A percentile compares a stretch with the other conserved stretches of the same genome.
phyloP scores from a whole-genome alignment of 164 flowering plant genomes.

The Platanus orientalis region DNA sequence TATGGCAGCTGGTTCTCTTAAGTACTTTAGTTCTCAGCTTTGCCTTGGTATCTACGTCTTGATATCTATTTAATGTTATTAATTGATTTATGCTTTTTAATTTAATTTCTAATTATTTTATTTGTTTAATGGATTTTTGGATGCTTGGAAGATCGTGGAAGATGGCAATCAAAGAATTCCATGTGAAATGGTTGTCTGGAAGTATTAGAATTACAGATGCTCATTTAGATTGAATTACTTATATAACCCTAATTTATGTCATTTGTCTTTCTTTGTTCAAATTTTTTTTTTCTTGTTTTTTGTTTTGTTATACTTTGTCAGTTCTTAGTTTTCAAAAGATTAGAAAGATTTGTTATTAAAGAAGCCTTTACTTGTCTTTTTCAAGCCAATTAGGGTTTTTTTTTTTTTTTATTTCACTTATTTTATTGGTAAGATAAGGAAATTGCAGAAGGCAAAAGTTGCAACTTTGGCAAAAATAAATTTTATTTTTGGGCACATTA shows the following conservation, averaged over 20 bases:
- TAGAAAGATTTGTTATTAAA: too few species aligned
- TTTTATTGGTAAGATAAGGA: too few species aligned
- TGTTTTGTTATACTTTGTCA: too few species aligned
- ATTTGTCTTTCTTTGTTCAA: background rate
- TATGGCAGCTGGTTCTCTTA: constrained; percentile 2
- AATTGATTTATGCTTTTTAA: background rate
- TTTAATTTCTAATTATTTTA: background rate
- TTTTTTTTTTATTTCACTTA: too few species aligned
- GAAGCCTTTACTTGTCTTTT: too few species aligned
- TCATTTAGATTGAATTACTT: background rate
- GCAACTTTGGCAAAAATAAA: too few species aligned
- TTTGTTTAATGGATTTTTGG: constrained; percentile 22
- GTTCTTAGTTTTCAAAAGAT: too few species aligned
- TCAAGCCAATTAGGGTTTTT: too few species aligned
- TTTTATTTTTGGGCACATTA: too few species aligned
- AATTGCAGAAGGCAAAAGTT: too few species aligned
- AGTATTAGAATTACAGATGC: background rate
- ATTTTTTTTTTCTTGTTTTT: background rate
- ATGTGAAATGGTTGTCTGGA: constrained; percentile 28
- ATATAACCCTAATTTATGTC: background rate
- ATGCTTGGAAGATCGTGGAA: constrained; percentile 38
- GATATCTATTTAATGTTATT: constrained; percentile 7
- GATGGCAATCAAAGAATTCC: constrained; percentile 34
- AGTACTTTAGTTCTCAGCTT: background rate
- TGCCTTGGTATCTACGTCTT: constrained; percentile 11